Evolutionary conservation across 352 stramenopile species (phyloP).

Genomic region (Lagenidium sp.): DNA sequence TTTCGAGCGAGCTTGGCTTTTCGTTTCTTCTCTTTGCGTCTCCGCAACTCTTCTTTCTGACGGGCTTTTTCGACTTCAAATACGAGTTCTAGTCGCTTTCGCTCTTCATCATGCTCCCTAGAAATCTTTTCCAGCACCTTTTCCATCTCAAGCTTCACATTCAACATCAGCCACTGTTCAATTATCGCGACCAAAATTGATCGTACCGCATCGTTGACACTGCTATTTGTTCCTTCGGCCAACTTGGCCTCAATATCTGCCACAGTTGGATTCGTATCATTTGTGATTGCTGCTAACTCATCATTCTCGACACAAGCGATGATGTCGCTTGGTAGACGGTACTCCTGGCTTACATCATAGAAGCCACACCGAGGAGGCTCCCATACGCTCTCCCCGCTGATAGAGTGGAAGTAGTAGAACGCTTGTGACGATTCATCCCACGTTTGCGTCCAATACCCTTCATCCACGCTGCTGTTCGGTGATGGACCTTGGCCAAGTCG

Average conservation of each 20-base stretch:
- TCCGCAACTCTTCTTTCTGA: constrained; percentile 54
- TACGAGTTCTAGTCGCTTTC: constrained; percentile 43
- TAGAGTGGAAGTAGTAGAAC: constrained; percentile 60
- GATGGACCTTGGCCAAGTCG: constrained; percentile 21
- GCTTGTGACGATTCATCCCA: constrained; percentile 53
- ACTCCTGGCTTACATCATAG: constrained; percentile 53
- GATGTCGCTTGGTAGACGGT: constrained; percentile 11
- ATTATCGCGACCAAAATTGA: too few relatives aligned
- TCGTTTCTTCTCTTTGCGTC: constrained; percentile 58
- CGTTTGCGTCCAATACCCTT: constrained; percentile 48
- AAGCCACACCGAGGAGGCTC: constrained; percentile 45
- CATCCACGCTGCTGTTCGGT: constrained; percentile 6
- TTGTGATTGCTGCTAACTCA: neutral
- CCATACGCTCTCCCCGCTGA: constrained; percentile 51
- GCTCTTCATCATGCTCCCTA: constrained; percentile 52
- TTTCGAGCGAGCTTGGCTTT: constrained; percentile 31
- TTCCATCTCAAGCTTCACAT: constrained; percentile 42
- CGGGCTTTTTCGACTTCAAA: constrained; percentile 59
- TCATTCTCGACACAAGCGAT: neutral
- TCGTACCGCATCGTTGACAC: too few relatives aligned
- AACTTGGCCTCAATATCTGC: too few relatives aligned
- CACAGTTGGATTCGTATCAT: too few relatives aligned
- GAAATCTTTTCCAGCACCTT: constrained; percentile 53
- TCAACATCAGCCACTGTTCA: neutral
- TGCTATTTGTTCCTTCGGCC: too few relatives aligned